Percentiles rank a stretch among this genome's conserved stretches.
These are phyloP conservation scores for Danielozyma ontarioensis DNA, from an alignment of 805 yeast genomes.

Conservation along the genomic window DNA sequence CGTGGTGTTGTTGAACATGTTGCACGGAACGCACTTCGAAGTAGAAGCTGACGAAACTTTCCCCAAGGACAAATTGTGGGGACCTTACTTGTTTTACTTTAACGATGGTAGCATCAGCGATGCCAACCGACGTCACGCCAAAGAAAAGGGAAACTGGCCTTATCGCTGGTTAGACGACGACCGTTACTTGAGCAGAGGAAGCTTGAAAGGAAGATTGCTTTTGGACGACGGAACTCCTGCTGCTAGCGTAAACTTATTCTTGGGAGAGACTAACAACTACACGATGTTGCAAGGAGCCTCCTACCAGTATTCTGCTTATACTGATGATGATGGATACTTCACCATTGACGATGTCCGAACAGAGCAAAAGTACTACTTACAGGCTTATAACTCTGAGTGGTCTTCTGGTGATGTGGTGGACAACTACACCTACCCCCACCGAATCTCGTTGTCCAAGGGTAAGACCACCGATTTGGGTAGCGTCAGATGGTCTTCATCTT, in stretches of 20 bases:
- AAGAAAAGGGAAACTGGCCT: slow-evolving; percentile 7
- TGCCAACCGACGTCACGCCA: slow-evolving; percentile 6
- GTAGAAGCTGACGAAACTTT: slow-evolving; percentile 5
- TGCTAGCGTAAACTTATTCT: slow-evolving; percentile 5
- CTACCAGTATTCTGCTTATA: slow-evolving; percentile 6
- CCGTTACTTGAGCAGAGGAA: slow-evolving; percentile 2
- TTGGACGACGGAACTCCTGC: slow-evolving; percentile 6
- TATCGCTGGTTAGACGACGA: slow-evolving; percentile 5
- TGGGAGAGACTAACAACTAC: slow-evolving; percentile 5
- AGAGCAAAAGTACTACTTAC: slow-evolving; percentile 4
- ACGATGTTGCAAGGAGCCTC: slow-evolving; percentile 9
- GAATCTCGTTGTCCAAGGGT: not conserved
- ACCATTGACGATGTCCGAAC: slow-evolving; percentile 3
- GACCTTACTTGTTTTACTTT: slow-evolving; percentile 7
- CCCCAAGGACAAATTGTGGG: slow-evolving; percentile 4
- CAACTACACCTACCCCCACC: slow-evolving; percentile 2
- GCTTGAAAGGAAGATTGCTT: slow-evolving; percentile 4
- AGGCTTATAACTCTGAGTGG: slow-evolving; percentile 7
- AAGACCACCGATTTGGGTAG: slow-evolving; percentile 2
- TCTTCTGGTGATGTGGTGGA: slow-evolving; percentile 4
- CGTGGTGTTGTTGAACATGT: slow-evolving; percentile 7
- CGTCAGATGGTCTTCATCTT: slow-evolving; percentile 2
- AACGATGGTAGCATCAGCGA: slow-evolving; percentile 7
- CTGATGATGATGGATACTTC: slow-evolving; percentile 8
- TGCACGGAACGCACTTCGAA: slow-evolving; percentile 8